These are phyloP conservation scores for Fistulinella staudtii DNA, from an alignment of 1,284 basidiomycete species.

Conservation along the genomic window DNA sequence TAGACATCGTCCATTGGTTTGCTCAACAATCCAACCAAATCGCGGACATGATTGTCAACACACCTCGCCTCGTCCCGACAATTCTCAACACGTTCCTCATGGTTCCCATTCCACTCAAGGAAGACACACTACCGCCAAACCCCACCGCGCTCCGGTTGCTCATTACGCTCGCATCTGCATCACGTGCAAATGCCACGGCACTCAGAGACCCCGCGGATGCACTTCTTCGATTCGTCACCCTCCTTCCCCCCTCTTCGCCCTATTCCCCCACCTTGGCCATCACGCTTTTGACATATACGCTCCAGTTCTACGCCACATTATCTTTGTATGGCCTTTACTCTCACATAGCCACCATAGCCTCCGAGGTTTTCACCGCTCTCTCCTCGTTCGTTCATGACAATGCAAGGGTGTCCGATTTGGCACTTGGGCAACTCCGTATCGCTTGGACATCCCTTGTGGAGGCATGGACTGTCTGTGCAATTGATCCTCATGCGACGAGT, in stretches of 20 bases:
- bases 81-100: constrained; percentile 57
- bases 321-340: constrained; percentile 78
- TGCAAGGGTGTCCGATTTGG: constrained; percentile 4
- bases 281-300: constrained; percentile 51
- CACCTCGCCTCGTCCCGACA: constrained; percentile 51
- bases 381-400: constrained; percentile 36
- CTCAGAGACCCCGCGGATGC: constrained; percentile 58
- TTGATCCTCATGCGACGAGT: constrained; percentile 84
- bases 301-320: constrained; percentile 65
- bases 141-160: constrained; percentile 60
- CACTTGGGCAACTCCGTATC: constrained; percentile 31
- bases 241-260: constrained; percentile 51
- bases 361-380: constrained; percentile 49
- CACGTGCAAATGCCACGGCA: constrained; percentile 61
- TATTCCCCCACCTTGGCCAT: constrained; percentile 43
- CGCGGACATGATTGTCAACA: constrained; percentile 52
- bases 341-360: constrained; percentile 60
- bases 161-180: constrained; percentile 56
- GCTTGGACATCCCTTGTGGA: constrained; percentile 58
- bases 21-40: constrained; percentile 52
- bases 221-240: constrained; percentile 73
- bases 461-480: constrained; percentile 79
- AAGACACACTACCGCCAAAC: constrained; percentile 37
- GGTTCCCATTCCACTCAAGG: constrained; percentile 41
- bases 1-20: constrained; percentile 61